Evolutionary conservation across 2,329 filamentous ascomycete species (phyloP), one percentile per base, ranked within the genome.

Genomic region (Exutisphaerella laricina): DNA sequence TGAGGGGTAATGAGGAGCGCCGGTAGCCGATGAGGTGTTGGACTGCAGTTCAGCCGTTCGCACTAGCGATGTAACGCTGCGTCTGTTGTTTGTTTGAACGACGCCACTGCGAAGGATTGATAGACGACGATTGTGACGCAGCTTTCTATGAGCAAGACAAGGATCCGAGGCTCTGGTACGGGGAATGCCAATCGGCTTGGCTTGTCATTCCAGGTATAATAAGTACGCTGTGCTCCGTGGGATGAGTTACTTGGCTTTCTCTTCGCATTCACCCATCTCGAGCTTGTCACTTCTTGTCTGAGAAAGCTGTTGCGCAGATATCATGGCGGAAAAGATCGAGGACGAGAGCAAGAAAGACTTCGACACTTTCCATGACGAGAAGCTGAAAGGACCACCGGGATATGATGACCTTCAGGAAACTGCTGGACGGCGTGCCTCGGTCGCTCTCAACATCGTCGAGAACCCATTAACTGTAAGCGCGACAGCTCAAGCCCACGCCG

Each of bases 401-500:
- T 35, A 35, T 20, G 20, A 35, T 8, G 17, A 35, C 33, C 14
- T 35, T 18, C 17, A 31, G 9, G 52, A 53, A 33, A 41, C 45
- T 6, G 41, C 51, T 29, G 52, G 44, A 31, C 66, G 67, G 23
- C 67, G 66, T 36, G 49, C 55, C 10, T 70, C 69, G 2, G 59
- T 68, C 13, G 70, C 68, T 4, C 49, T 71, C 43, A 73, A 73
- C 53, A 63, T 73, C 38, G 65, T 73, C 44, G 58, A 69, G 54
- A 72, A 72, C 41, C 70, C 70, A 20, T 52, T 72, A 39, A 66
- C 62, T 59, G 70, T 71, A 49, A 58, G 63, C 34, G 26, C 29
- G 23, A 38, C 26, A 12, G n/a, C 26, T 2, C 23, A 22, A 33
- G 8, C 21, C 18, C 16, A 18, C 29, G 32, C 32, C 45, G 7